Base-by-base conservation (phyloP, 108 stramenopile genomes). In the Fragilariopsis cylindrus region DNA sequence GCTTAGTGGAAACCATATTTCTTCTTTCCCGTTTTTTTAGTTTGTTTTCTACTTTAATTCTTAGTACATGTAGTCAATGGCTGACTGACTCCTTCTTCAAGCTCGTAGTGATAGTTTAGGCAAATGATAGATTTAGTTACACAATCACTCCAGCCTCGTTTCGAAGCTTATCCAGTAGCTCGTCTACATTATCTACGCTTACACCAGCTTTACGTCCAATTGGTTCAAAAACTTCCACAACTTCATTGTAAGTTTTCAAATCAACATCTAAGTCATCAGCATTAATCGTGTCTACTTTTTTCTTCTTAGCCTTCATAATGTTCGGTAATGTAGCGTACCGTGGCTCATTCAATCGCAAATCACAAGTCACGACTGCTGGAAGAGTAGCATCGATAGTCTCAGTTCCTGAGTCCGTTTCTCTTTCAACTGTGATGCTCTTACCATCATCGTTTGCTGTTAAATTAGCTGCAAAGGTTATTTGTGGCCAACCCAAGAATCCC, bases 291-390 rank as follows among this genome's bases (percentile, higher is more conserved):
- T 97, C 92, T 43, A 99, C 91, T 72, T 88, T 90, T 80, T 99
- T 99, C 92, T 99, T 99, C 88, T 99, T 99, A 48, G 99, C 99
- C 88, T 99, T 99, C 99, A 99, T 99, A 70, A 99, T 99, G 80
- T 98, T 98, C 52, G 99, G 99, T 69, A 99, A 88, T 12, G 97
- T 99, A 45, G 99, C 97, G 81, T 99, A 99, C 3, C 99, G 95
- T 19, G 99, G 99, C 63, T 97, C 95, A 74, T 99, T 99, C 63
- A 99, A 88, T 62, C 99, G 94, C 48, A 99, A 81, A 82, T 99
- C 99, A 40, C 97, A 96, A 7, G 99, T 97, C 64, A 99, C 84
- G 13, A 99, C 97, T 13, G 98, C 97, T 11, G 99, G 99, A 9
- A 88, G 72, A 7, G 72, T 46, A 30, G 82, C 82, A 60, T 85